Conservation (phyloP, 768 basidiomycete genomes). For the Suillus lakei region DNA sequence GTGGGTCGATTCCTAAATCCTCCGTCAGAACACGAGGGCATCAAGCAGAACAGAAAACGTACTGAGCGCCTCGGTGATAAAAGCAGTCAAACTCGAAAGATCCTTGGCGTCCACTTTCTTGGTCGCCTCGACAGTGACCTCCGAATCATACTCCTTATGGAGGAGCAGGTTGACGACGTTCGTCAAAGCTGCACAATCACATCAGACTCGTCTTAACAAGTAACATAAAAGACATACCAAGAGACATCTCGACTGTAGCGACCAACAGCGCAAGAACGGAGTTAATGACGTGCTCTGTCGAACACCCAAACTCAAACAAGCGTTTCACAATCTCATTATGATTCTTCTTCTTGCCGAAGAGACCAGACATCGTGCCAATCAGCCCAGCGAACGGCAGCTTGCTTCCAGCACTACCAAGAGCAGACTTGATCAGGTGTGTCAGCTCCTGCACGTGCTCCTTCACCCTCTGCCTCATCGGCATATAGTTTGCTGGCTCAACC, state of each 20-base stretch:
- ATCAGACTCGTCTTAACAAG: neutral
- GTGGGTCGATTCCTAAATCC: constrained; percentile 67
- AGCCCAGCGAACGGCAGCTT: constrained; percentile 46
- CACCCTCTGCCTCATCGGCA: constrained; percentile 57
- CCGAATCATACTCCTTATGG: constrained; percentile 47
- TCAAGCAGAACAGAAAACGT: constrained; percentile 32
- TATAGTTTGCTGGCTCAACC: constrained; percentile 59
- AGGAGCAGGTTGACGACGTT: constrained; percentile 71
- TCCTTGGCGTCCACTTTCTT: constrained; percentile 36
- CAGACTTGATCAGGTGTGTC: constrained; percentile 56
- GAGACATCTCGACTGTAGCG: constrained; percentile 68
- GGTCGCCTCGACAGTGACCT: constrained; percentile 40
- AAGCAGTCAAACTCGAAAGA: constrained; percentile 52
- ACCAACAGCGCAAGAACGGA: constrained; percentile 75
- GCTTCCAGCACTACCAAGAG: constrained; percentile 47
- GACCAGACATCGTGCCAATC: constrained; percentile 47
- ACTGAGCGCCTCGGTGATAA: constrained; percentile 74
- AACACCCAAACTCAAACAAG: constrained; percentile 58
- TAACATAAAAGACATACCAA: constrained; percentile 47
- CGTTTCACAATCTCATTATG: constrained; percentile 60
- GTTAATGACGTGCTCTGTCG: constrained; percentile 67
- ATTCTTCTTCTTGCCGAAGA: constrained; percentile 53
- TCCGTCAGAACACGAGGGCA: constrained; percentile 8
- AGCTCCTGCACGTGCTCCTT: constrained; percentile 58
- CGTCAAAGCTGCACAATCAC: constrained; percentile 54